Evolutionary conservation across 2,329 filamentous ascomycete genomes (phyloP), one percentile per base, ranked within the genome.

Genomic region (Dryadomyces sulphureus): DNA sequence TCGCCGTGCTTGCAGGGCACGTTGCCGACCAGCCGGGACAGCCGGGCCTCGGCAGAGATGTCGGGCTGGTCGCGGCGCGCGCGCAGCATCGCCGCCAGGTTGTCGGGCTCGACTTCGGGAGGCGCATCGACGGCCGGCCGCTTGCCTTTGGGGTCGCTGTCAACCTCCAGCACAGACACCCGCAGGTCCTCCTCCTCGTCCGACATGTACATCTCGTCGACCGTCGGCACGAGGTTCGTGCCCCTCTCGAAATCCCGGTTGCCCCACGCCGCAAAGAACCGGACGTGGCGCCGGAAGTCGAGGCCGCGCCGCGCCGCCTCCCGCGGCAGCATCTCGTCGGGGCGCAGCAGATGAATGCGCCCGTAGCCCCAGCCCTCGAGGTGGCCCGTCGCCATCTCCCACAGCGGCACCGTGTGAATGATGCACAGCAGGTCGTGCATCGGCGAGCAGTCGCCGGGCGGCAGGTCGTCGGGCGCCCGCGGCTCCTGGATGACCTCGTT

Each of bases 261-360:
- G 1, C 83, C 82, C 66, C 74, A 84, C 16, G 74, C 50, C 53
- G 79, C 65, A 68, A 84, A 79, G 48, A 70, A 63, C 14, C 69
- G 79, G 17, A 51, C 14, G 32, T 53, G 51, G 12, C 16, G 64
- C 53, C 73, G 66, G 12, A 64, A 50, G 46, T 78, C 65, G n/a
- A 84, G 57, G 20, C 67, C 22, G 16, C 81, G 63, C 16, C 67
- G 61, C 0, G 70, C 58, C 0, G 69, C 63, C 55, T 87, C 81
- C 12, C 65, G 55, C 38, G 75, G 60, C 20, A 85, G 60, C 27
- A 80, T 61, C 59, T 78, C 68, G 51, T 83, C 79, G 0, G 73
- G 71, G 0, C 72, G 63, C 36, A 69, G 50, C 49, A 84, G 65
- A 49, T 70, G 68, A 8, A 53, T 52, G 17, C 48, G 54, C 41